These are phyloP conservation scores for Aspergillus neotritici DNA, from an alignment of 2,329 filamentous ascomycete species.

Conservation along the genomic window DNA sequence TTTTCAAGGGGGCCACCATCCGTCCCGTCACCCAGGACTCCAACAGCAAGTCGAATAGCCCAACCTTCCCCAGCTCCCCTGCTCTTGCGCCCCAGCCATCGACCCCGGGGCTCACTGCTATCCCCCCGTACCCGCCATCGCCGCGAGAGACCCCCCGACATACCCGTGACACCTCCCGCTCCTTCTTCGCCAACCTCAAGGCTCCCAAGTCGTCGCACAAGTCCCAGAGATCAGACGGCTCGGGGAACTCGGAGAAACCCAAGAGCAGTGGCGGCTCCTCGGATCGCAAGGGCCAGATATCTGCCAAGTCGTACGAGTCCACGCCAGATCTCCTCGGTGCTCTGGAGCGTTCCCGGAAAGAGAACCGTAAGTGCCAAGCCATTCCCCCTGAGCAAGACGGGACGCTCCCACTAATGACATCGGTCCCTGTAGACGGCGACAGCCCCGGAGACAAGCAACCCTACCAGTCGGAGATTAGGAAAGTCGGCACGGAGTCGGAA, in stretches of 20 bases:
- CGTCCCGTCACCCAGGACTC: conserved; percentile 37
- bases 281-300: conserved; percentile 35
- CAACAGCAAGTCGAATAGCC: conserved; percentile 24
- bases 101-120: conserved; percentile 42
- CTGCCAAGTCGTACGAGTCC: conserved; percentile 36
- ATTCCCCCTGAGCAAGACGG: neutral
- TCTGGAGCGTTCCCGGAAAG: conserved; percentile 24
- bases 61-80: conserved; percentile 26
- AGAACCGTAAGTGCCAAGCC: conserved; percentile 19
- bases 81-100: conserved; percentile 21
- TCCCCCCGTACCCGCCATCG: conserved; percentile 42
- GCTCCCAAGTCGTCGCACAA: conserved; percentile 42
- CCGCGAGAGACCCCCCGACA: conserved; percentile 39
- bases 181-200: conserved; percentile 45
- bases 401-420: conserved; percentile 5
- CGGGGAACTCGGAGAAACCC: conserved; percentile 33
- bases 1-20: conserved; percentile 36
- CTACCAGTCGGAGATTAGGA: conserved; percentile 21
- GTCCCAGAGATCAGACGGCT: conserved; percentile 38
- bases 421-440: conserved; percentile 16
- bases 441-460: conserved; percentile 16
- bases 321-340: conserved; percentile 37
- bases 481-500: conserved; percentile 25
- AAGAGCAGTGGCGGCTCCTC: conserved; percentile 42
- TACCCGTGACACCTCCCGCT: conserved; percentile 40